Evolutionary conservation across 352 stramenopile species (phyloP).

Genomic region (Phytophthora sojae): DNA sequence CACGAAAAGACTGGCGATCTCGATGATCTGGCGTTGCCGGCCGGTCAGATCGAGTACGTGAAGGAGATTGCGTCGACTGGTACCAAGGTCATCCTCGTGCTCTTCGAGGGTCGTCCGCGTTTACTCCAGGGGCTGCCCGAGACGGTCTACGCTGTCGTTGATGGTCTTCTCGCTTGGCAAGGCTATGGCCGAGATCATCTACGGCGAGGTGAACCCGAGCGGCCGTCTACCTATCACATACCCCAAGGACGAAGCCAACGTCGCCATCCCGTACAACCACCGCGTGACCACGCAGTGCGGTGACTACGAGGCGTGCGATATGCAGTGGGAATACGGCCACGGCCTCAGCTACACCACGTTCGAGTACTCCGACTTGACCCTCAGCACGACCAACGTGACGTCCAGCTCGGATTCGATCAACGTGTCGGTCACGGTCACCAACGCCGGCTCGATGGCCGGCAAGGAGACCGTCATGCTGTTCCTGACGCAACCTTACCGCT

Average conservation of each 20-base stretch:
- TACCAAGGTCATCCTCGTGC: conserved; percentile 80
- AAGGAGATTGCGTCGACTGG: conserved; percentile 59
- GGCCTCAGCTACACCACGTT: conserved; percentile 78
- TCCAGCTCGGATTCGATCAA: conserved; percentile 40
- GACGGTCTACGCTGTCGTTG: conserved; percentile 74
- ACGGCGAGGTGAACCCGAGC: conserved; percentile 83
- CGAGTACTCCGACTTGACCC: conserved; percentile 51
- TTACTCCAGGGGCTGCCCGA: conserved; percentile 62
- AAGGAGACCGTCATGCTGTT: conserved; percentile 85
- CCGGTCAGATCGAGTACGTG: conserved; percentile 80
- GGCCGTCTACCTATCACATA: conserved; percentile 87
- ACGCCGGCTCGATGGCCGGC: conserved; percentile 55
- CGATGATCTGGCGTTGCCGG: conserved; percentile 66
- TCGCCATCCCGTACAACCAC: conserved; percentile 80
- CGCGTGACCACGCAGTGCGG: conserved; percentile 57
- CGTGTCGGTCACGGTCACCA: conserved; percentile 71
- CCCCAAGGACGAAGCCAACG: conserved; percentile 62
- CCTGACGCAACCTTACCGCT: conserved; percentile 65
- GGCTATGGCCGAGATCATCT: conserved; percentile 85
- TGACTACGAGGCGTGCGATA: conserved; percentile 42
- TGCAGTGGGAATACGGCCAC: conserved; percentile 69
- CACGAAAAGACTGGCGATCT: conserved; percentile 89
- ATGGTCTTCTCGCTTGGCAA: conserved; percentile 81
- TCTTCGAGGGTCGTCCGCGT: conserved; percentile 77
- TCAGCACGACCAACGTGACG: conserved; percentile 42